phyloP scores from a whole-genome alignment of 768 basidiomycete genomes.

The Cystobasidium ongulense region DNA sequence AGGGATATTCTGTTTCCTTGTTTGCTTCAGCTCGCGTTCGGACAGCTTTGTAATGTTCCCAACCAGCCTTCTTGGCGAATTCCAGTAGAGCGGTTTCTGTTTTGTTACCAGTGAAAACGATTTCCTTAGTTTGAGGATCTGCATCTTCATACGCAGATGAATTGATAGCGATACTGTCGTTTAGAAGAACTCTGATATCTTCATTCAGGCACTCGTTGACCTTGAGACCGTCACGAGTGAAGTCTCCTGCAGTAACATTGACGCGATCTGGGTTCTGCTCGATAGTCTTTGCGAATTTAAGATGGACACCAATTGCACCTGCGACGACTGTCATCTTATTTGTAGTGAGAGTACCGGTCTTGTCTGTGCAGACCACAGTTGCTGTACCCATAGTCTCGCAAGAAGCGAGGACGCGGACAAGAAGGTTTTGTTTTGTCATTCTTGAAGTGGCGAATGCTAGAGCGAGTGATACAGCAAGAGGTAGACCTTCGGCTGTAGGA shows the following conservation, averaged over 20 bases:
- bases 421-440: constrained; percentile 91
- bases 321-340: constrained; percentile 95
- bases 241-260: constrained; percentile 62
- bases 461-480: constrained; percentile 90
- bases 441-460: constrained; percentile 94
- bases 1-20: constrained; percentile 80
- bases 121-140: constrained; percentile 57
- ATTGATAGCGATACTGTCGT: constrained; percentile 79
- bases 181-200: constrained; percentile 60
- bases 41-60: constrained; percentile 62
- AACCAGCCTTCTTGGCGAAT: constrained; percentile 71
- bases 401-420: constrained; percentile 89
- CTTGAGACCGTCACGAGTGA: constrained; percentile 70
- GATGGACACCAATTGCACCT: constrained; percentile 84
- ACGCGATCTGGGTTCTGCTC: constrained; percentile 62
- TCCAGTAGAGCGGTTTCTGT: constrained; percentile 85
- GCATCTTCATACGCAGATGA: constrained; percentile 80
- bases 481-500: constrained; percentile 56
- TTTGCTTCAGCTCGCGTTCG: constrained; percentile 54
- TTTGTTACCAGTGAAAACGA: constrained; percentile 76
- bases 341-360: constrained; percentile 91
- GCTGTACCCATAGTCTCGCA: constrained; percentile 99
- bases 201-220: constrained; percentile 60
- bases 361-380: constrained; percentile 87
- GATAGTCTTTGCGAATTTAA: constrained; percentile 78